These are phyloP conservation scores for Flaveria sonorensis DNA, from an alignment of 129 eudicot genomes.

Conservation along the genomic window DNA sequence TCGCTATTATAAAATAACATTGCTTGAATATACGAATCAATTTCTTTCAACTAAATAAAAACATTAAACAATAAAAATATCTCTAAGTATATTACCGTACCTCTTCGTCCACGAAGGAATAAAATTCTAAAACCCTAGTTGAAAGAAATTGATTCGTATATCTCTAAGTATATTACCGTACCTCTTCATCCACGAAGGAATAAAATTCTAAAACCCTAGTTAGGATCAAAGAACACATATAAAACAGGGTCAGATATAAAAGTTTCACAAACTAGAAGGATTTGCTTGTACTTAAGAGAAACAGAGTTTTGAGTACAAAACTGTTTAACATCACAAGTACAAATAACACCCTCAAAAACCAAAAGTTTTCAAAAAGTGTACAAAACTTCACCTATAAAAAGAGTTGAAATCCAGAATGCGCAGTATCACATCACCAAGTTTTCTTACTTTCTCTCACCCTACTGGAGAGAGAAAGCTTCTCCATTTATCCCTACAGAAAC, in stretches of 20 bases:
- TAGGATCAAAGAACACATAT: background rate
- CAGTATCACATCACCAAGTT: background rate
- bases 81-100: background rate
- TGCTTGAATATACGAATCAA: too few relatives aligned
- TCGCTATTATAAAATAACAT: too few relatives aligned
- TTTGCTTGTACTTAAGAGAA: background rate
- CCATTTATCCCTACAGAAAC: constrained; percentile 5
- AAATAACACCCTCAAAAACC: background rate
- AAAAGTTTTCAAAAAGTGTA: background rate
- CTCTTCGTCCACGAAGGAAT: background rate
- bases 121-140: background rate
- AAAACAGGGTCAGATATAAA: background rate
- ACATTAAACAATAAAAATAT: background rate
- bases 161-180: background rate
- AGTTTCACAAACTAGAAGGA: background rate
- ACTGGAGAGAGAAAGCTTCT: constrained; percentile 8
- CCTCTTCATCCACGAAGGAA: background rate
- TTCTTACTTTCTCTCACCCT: background rate
- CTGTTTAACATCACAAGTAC: background rate
- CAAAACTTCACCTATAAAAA: background rate
- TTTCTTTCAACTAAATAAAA: too few relatives aligned
- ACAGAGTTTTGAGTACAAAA: constrained; percentile 1
- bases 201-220: background rate
- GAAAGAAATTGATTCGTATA: too few relatives aligned
- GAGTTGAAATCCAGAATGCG: background rate